These are phyloP conservation scores for Kwoniella sp. DNA, from an alignment of 768 basidiomycete species.

Conservation along the genomic window DNA sequence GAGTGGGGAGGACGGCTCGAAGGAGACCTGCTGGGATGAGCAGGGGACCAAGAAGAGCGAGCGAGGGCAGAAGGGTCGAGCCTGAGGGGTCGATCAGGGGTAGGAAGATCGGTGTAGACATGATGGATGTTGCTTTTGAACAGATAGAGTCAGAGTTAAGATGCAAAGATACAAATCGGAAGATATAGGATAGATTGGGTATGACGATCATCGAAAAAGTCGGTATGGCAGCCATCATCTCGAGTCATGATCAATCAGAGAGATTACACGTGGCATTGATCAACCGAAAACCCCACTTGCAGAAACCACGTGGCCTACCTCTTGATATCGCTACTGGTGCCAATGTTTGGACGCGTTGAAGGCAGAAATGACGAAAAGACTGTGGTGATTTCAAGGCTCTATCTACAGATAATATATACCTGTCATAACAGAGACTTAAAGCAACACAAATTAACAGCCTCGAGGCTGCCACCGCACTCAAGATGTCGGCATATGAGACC, in stretches of 20 bases:
- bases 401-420: too few species aligned
- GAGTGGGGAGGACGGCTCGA: constrained; percentile 50
- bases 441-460: constrained; percentile 1
- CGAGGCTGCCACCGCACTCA: neutral
- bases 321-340: neutral
- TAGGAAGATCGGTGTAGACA: constrained; percentile 54
- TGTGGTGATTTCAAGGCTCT: too few species aligned
- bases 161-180: neutral
- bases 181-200: neutral
- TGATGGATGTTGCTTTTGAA: constrained; percentile 9
- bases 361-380: too few species aligned
- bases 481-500: constrained; percentile 32
- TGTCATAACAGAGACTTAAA: too few species aligned
- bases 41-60: constrained; percentile 76
- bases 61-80: constrained; percentile 62
- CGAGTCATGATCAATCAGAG: neutral
- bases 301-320: neutral
- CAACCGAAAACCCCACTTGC: neutral
- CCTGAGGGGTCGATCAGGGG: constrained; percentile 55
- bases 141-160: neutral
- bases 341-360: neutral
- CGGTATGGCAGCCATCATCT: constrained; percentile 3
- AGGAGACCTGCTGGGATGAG: constrained; percentile 59
- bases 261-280: constrained; percentile 13
- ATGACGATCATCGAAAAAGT: constrained; percentile 13